These are phyloP conservation scores for Nicotiana knightiana DNA, from an alignment of 257 asterid species.

Conservation along the genomic window DNA sequence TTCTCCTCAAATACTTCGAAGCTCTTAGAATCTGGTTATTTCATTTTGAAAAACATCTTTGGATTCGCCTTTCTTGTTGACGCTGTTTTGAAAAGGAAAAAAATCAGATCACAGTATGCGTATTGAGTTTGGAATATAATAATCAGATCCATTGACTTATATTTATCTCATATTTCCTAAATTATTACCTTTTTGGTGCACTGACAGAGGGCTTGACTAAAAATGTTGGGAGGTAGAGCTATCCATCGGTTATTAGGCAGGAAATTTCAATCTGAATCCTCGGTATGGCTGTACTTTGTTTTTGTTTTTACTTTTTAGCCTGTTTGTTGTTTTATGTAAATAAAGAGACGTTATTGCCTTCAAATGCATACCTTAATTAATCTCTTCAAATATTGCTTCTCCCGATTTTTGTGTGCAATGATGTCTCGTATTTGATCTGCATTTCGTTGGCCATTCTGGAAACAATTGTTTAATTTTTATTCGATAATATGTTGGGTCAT, in stretches of 20 bases:
- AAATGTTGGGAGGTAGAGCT: constrained; percentile 50
- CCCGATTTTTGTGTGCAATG: neutral
- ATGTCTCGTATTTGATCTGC: neutral
- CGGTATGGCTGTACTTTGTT: constrained; percentile 18
- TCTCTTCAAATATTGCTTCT: neutral
- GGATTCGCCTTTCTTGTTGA: neutral
- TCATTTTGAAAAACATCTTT: neutral
- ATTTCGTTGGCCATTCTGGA: neutral
- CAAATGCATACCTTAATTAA: neutral
- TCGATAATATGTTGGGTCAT: neutral
- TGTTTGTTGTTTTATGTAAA: neutral
- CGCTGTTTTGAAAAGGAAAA: neutral
- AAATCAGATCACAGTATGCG: neutral
- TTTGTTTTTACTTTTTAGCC: neutral
- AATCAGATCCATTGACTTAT: neutral
- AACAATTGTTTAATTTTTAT: neutral
- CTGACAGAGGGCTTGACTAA: constrained; percentile 29
- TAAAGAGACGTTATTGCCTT: neutral
- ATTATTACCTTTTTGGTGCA: neutral
- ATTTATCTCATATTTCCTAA: neutral
- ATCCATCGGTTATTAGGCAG: constrained; percentile 40
- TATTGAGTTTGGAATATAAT: neutral
- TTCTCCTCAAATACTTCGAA: neutral
- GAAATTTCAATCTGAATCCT: constrained; percentile 35
- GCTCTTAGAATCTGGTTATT: neutral